Base-by-base conservation (phyloP, 139 green algal genomes). In the Closterium sp. region DNA sequence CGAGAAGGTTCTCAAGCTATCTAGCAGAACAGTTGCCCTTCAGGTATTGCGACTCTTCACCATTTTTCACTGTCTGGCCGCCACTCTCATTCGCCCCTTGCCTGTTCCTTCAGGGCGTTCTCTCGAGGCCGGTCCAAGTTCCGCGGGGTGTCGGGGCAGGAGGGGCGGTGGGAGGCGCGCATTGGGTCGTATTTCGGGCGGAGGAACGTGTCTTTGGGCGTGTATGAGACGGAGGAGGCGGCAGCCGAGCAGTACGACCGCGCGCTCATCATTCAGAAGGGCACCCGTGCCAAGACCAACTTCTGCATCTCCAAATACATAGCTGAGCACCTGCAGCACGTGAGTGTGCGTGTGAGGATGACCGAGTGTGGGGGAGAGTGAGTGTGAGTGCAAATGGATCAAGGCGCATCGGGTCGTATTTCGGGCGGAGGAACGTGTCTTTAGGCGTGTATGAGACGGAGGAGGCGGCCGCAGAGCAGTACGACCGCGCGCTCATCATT, bases 191-290 rank as follows among this genome's bases (percentile, higher is more conserved):
- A 97, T 34, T 86, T 88, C 13, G 96, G 95, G 70, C 91, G 95
- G 31, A 97, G 97, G 88, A 97, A 97, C 90, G 95, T 97, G 86
- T 97, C 96, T 9, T 96, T 97, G 95, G 96, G 96, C 22, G 90
- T 97, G 6, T 96, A 96, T 88, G 92, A 96, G 27, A 94, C 91
- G 0, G 96, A 97, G 94, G 96, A 97, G 87, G 92, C 94, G 0
- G 96, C 96, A 27, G 96, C 96, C 0, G 89, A 95, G 28, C 95
- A 96, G 93, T 97, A 97, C 90, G 96, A 97, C 93, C 89, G 96
- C 9, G 96, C 96, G 38, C 38, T 50, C 7, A 50, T 9, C 38
- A 50, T 50, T 50, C 38, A 50, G 85, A 97, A 97, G 38, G 38
- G 38, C 38, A 50, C 38, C 7, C 7, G 38, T 7, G 38, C 38